Base-by-base conservation (phyloP, 2,329 filamentous ascomycete species). In the Rhynchosporium secalis region DNA sequence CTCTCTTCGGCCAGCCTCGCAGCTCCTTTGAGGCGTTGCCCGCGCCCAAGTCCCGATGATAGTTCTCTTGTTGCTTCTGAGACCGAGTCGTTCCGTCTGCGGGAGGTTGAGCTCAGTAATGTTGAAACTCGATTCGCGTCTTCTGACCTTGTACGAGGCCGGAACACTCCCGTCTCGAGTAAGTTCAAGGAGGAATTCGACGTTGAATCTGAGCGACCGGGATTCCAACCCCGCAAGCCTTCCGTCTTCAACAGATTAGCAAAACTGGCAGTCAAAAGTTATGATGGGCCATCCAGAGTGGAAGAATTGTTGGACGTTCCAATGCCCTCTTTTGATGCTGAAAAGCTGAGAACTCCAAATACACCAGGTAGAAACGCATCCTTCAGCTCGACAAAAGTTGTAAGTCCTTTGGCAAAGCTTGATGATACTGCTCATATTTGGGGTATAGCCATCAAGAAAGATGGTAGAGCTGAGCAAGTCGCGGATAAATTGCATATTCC, bases 111-210 rank as follows among this genome's bases (percentile, higher is more conserved):
- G 54, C 61, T 72, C 3, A 67, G 59, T 40, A 43, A 65, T 20
- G 63, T 72, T 1, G 65, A 70, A 62, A 58, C 62, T 12, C 62
- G 69, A 8, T 72, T 73, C 62, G 64, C 68, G 20, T 62, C 63
- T 28, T 60, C 66, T 13, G 64, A 66, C 31, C 49, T 62, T 43
- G n/a, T 58, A 47, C 55, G 65, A 33, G 60, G 52, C 40, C 67
- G 63, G n/a, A 69, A 62, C 40, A 69, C 65, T 20, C 71, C 70
- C 7, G 68, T 67, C 26, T 69, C 68, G 1, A 73, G 71, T 51
- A 73, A 69, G 45, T 73, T 73, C 47, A 66, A 62, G 26, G 72
- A 74, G 48, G 70, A 72, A 45, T 73, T 73, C 56, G 62, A 68
- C 28, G 38, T 64, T n/a, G 62, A 65, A 20, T 38, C 55, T 40